Evolutionary conservation across 2,329 filamentous ascomycete species (phyloP).

Genomic region (Pestalotiopsis sp.): DNA sequence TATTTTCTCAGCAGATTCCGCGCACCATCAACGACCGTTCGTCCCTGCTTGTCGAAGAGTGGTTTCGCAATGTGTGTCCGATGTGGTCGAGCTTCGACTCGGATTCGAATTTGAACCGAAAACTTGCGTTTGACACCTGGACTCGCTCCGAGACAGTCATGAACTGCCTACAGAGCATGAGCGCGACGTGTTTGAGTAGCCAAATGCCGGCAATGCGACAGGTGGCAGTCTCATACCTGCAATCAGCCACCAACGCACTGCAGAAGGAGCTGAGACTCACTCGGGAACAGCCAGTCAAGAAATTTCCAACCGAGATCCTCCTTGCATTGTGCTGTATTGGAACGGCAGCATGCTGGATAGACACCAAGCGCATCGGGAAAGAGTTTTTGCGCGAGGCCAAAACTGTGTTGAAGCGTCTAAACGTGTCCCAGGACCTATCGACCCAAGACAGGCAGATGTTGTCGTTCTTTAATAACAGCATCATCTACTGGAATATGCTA

Average conservation of each 20-base stretch:
- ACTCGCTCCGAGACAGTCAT: constrained; percentile 38
- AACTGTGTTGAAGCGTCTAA: constrained; percentile 11
- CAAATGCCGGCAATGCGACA: constrained; percentile 36
- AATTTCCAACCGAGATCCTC: constrained; percentile 35
- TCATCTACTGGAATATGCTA: constrained; percentile 41
- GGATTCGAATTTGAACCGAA: constrained; percentile 38
- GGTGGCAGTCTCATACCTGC: constrained; percentile 34
- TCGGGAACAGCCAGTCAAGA: constrained; percentile 16
- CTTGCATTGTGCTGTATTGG: constrained; percentile 42
- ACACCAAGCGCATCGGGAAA: constrained; percentile 32
- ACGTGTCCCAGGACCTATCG: constrained; percentile 14
- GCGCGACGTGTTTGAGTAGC: constrained; percentile 36
- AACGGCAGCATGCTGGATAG: constrained; percentile 42
- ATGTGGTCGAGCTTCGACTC: constrained; percentile 44
- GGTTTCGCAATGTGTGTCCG: constrained; percentile 42
- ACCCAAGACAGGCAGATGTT: constrained; percentile 30
- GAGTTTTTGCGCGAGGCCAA: constrained; percentile 33
- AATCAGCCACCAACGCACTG: constrained; percentile 33
- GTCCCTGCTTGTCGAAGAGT: constrained; percentile 36
- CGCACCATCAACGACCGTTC: constrained; percentile 27
- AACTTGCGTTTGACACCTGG: constrained; percentile 38
- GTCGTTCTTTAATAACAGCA: constrained; percentile 39
- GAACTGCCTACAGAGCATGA: constrained; percentile 42
- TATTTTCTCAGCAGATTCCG: constrained; percentile 15
- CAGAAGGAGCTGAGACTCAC: constrained; percentile 34